Evolutionary conservation across 1,284 basidiomycete species (phyloP).

Genomic region (Trichosporon inkin): DNA sequence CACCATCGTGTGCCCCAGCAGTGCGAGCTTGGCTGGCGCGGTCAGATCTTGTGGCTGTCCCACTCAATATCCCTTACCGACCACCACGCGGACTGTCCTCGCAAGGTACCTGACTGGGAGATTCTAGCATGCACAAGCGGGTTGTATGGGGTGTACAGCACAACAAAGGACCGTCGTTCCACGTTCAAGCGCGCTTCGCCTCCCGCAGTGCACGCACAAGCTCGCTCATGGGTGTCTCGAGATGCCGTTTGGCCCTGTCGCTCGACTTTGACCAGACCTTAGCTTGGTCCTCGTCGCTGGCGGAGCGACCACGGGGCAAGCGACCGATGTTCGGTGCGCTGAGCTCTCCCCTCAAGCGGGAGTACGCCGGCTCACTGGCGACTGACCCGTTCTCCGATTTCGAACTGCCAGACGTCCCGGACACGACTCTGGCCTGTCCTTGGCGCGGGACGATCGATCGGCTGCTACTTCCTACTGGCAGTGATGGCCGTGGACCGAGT

Average conservation of each 20-base stretch:
- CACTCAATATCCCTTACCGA: too few relatives aligned
- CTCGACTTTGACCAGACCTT: not conserved
- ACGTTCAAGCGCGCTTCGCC: not conserved
- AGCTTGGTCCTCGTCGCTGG: conserved; percentile 12
- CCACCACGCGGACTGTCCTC: too few relatives aligned
- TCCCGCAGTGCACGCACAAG: conserved; percentile 16
- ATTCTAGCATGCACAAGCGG: not conserved
- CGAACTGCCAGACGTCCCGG: conserved; percentile 1
- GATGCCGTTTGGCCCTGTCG: not conserved
- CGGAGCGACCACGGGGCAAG: not conserved
- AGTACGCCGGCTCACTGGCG: conserved; percentile 40
- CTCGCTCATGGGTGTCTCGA: conserved; percentile 8
- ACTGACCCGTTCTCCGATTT: conserved; percentile 19
- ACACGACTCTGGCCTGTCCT: not conserved
- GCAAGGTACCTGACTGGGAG: too few relatives aligned
- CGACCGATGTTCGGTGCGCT: conserved; percentile 3
- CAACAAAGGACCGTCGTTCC: not conserved
- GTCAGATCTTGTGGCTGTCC: too few relatives aligned
- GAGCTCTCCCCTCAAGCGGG: conserved; percentile 34
- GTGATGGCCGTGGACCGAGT: not conserved
- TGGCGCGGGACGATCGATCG: not conserved
- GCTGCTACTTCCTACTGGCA: not conserved
- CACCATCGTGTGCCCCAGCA: too few relatives aligned
- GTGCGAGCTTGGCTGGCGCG: too few relatives aligned
- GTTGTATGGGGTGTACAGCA: not conserved